phyloP scores from a whole-genome alignment of 2,329 filamentous ascomycete species.

The Hirsutella rhossiliensis region DNA sequence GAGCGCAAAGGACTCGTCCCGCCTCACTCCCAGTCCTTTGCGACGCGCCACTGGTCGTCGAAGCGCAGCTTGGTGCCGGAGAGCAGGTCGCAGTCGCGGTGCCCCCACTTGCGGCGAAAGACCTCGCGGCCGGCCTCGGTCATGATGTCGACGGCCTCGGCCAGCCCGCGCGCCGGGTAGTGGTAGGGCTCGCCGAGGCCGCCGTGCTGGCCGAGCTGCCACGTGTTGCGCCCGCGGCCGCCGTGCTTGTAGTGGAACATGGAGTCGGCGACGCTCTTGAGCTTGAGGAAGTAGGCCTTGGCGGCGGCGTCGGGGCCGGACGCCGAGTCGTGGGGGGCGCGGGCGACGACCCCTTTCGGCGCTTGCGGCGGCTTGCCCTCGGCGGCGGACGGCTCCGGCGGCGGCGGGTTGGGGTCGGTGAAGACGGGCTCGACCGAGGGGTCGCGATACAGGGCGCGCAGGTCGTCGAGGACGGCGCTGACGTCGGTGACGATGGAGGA shows the following conservation, averaged over 20 bases:
- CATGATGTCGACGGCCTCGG: conserved; percentile 28
- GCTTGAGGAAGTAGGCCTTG: conserved; percentile 7
- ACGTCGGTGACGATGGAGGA: conserved; percentile 34
- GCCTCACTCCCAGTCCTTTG: conserved; percentile 21
- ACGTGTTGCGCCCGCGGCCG: conserved; percentile 32
- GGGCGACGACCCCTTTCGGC: neutral
- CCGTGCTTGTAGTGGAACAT: conserved; percentile 32
- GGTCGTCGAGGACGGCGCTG: conserved; percentile 29
- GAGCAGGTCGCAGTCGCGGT: conserved; percentile 29
- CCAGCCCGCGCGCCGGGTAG: conserved; percentile 32
- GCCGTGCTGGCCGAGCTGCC: conserved; percentile 38
- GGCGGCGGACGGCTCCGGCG: conserved; percentile 8
- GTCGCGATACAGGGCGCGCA: conserved; percentile 32
- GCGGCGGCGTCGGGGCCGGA: neutral
- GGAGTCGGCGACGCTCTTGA: conserved; percentile 12
- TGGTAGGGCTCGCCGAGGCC: conserved; percentile 41
- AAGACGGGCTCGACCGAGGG: conserved; percentile 22
- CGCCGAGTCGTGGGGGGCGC: neutral
- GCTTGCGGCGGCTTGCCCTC: neutral
- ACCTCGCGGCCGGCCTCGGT: conserved; percentile 32
- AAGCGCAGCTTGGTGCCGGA: conserved; percentile 20
- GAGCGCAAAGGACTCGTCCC: no score
- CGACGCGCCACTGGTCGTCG: conserved; percentile 35
- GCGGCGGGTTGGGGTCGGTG: conserved; percentile 23
- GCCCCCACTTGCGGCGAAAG: conserved; percentile 32